These are phyloP conservation scores for Colletotrichum limetticola DNA, from an alignment of 2,329 filamentous ascomycete species.

Conservation along the genomic window DNA sequence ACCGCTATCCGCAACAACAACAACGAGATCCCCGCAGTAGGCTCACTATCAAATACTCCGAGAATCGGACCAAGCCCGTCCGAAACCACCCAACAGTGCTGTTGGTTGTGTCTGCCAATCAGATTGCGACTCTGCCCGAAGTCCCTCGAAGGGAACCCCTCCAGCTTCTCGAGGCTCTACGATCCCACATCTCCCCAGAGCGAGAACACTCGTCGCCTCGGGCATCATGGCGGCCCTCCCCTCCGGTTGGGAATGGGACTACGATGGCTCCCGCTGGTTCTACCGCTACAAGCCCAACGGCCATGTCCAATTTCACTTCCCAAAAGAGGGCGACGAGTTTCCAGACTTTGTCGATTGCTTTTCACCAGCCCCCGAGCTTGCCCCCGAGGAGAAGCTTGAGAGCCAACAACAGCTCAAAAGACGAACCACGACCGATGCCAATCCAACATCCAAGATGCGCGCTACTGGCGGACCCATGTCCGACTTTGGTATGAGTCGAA, in stretches of 20 bases:
- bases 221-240: slow-evolving; percentile 56
- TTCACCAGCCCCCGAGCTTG: slow-evolving; percentile 50
- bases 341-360: slow-evolving; percentile 58
- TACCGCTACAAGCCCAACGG: slow-evolving; percentile 66
- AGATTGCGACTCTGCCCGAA: neutral
- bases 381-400: slow-evolving; percentile 64
- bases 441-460: slow-evolving; percentile 31
- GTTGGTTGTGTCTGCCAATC: neutral
- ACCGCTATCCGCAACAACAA: neutral
- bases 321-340: slow-evolving; percentile 67
- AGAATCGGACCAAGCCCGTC: neutral
- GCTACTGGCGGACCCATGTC: slow-evolving; percentile 36
- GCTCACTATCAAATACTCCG: neutral
- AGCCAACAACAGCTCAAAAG: slow-evolving; percentile 61
- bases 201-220: neutral
- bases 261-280: slow-evolving; percentile 68
- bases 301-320: slow-evolving; percentile 66
- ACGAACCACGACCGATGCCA: slow-evolving; percentile 38
- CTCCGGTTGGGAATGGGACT: slow-evolving; percentile 67
- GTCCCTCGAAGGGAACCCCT: neutral
- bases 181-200: neutral
- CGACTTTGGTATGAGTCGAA: slow-evolving; percentile 35
- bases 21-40: neutral
- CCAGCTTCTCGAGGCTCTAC: neutral
- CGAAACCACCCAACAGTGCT: neutral